These are phyloP conservation scores for Crithidia thermophila DNA, from an alignment of 208 protist species.

Conservation along the genomic window DNA sequence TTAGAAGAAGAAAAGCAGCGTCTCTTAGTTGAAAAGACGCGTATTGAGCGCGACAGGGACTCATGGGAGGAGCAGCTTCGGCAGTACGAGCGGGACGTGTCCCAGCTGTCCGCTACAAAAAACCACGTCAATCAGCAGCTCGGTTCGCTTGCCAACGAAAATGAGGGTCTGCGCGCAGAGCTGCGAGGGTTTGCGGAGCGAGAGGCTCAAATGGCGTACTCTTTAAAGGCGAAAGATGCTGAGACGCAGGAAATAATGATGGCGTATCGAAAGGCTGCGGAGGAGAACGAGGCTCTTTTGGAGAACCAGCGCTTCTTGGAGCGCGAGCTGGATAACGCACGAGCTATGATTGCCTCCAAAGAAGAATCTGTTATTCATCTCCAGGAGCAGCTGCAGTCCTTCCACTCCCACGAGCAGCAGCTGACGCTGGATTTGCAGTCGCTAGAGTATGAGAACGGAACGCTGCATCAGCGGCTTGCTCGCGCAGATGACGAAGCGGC, in stretches of 20 bases:
- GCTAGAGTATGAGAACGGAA: conserved; percentile 81
- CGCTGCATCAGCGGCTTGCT: conserved; percentile 69
- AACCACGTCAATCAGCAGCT: conserved; percentile 78
- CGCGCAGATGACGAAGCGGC: conserved; percentile 42
- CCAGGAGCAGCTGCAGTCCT: conserved; percentile 68
- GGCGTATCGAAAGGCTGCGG: conserved; percentile 73
- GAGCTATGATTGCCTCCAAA: conserved; percentile 68
- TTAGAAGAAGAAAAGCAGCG: conserved; percentile 58
- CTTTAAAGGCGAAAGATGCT: conserved; percentile 72
- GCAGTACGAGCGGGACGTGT: conserved; percentile 79
- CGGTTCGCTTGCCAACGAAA: conserved; percentile 62
- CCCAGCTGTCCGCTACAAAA: conserved; percentile 71
- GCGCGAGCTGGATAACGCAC: conserved; percentile 68
- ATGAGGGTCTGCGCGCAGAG: conserved; percentile 66
- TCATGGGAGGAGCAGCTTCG: conserved; percentile 56
- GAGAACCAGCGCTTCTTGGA: conserved; percentile 68
- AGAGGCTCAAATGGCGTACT: conserved; percentile 61
- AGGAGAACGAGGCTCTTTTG: conserved; percentile 57
- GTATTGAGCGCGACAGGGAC: conserved; percentile 54
- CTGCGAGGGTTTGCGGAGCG: conserved; percentile 50
- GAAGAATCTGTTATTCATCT: conserved; percentile 75
- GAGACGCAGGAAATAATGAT: conserved; percentile 75
- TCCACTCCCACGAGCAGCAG: conserved; percentile 83
- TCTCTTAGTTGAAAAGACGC: conserved; percentile 30
- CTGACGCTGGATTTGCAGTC: conserved; percentile 77